These are phyloP conservation scores for Monosporascus sp. DNA, from an alignment of 2,329 filamentous ascomycete species.

Conservation along the genomic window DNA sequence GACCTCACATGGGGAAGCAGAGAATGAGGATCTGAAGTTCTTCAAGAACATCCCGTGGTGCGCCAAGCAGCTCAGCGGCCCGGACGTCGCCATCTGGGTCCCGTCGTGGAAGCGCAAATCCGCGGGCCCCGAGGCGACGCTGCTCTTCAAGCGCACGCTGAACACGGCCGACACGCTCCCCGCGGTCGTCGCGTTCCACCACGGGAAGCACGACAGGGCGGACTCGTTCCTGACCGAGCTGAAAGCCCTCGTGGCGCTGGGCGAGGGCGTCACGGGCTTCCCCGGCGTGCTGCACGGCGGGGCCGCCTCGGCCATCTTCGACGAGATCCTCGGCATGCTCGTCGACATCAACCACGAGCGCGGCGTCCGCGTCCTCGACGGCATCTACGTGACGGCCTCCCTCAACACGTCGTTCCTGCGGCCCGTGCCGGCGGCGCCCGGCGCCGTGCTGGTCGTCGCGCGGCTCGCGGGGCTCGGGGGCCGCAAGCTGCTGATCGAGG, in stretches of 20 bases:
- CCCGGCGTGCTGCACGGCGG: conserved; percentile 1
- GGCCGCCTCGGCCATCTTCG: not conserved
- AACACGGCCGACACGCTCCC: no score
- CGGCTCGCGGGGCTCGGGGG: not conserved
- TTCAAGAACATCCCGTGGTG: no score
- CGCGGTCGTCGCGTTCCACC: no score
- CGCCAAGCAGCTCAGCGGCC: no score
- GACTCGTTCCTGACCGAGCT: not conserved
- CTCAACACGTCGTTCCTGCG: not conserved
- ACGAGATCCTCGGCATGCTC: not conserved
- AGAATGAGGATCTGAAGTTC: no score
- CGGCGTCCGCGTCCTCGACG: not conserved
- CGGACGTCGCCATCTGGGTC: no score
- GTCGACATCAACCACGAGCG: conserved; percentile 1
- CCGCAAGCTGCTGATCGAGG: not conserved
- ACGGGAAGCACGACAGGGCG: not conserved
- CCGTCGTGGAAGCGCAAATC: no score
- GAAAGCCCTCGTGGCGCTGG: not conserved
- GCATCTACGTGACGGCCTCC: not conserved
- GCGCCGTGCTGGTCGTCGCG: not conserved
- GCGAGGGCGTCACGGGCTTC: not conserved
- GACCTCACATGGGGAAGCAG: no score
- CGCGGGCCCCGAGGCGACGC: no score
- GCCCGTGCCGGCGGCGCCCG: not conserved
- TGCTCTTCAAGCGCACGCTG: no score